Percentiles rank a stretch among this genome's conserved stretches.
Conservation (phyloP, 768 basidiomycete species). For the Macrolepiota fuliginosa region DNA sequence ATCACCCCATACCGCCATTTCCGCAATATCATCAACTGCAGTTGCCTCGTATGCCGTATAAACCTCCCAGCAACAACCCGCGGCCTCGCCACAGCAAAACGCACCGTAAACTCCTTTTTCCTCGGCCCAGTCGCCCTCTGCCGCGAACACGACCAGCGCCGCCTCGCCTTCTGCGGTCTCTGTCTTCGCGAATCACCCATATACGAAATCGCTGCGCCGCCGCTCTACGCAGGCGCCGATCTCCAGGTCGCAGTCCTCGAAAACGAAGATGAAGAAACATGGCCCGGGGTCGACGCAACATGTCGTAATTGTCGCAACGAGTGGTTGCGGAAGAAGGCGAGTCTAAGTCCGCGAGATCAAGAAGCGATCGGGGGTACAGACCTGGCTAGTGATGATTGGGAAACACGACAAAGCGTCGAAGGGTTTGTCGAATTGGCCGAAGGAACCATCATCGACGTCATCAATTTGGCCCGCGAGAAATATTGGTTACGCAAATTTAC, state of each 20-base stretch:
- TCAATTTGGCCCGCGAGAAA: conserved; percentile 64
- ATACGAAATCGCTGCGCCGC: conserved; percentile 27
- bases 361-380: conserved; percentile 54
- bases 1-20: conserved; percentile 59
- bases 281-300: conserved; percentile 63
- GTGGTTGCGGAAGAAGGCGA: conserved; percentile 61
- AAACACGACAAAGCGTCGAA: conserved; percentile 63
- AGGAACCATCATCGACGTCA: conserved; percentile 60
- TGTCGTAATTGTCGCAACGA: conserved; percentile 67
- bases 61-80: conserved; percentile 50
- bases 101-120: conserved; percentile 34
- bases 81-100: conserved; percentile 53
- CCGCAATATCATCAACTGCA: conserved; percentile 49
- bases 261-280: conserved; percentile 72
- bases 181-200: conserved; percentile 65
- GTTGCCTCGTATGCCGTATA: conserved; percentile 69
- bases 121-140: conserved; percentile 53
- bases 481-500: conserved; percentile 67
- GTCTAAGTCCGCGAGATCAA: conserved; percentile 43
- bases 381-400: conserved; percentile 52
- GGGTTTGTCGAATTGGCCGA: conserved; percentile 75
- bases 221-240: conserved; percentile 16
- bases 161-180: conserved; percentile 56
- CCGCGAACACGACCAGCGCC: conserved; percentile 59
- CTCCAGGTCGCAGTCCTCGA: conserved; percentile 48